A percentile compares a stretch with the other conserved stretches of the same genome.
These are phyloP conservation scores for Chloropicon primus DNA, from an alignment of 139 green algal genomes.

Conservation along the genomic window DNA sequence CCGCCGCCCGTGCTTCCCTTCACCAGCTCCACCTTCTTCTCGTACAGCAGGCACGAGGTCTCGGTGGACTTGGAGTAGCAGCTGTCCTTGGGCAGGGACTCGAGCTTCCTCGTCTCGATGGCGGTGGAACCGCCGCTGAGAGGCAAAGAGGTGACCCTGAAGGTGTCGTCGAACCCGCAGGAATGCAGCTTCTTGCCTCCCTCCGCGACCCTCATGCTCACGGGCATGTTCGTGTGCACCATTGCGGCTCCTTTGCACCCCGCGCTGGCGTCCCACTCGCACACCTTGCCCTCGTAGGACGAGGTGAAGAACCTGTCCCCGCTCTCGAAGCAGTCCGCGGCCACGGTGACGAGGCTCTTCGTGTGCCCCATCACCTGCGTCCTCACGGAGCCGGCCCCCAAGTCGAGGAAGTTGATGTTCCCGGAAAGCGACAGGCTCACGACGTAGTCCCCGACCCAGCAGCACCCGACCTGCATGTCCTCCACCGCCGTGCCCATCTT, in stretches of 20 bases:
- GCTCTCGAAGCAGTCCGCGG: conserved; percentile 15
- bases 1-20: neutral
- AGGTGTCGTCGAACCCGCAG: conserved; percentile 16
- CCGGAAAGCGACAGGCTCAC: conserved; percentile 21
- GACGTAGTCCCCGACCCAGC: conserved; percentile 18
- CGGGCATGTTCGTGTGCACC: conserved; percentile 14
- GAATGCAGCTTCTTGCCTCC: conserved; percentile 10
- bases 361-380: neutral
- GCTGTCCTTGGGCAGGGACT: conserved; percentile 3
- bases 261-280: neutral
- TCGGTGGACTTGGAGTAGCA: conserved; percentile 7
- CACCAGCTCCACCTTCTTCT: neutral
- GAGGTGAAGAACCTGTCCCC: conserved; percentile 13
- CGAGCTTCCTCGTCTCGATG: neutral
- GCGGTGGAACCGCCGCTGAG: conserved; percentile 13
- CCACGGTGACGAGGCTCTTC: neutral
- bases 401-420: neutral
- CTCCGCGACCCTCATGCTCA: conserved; percentile 1
- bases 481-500: neutral
- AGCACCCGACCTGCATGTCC: conserved; percentile 24
- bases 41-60: neutral
- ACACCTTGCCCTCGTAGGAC: neutral
- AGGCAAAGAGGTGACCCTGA: neutral
- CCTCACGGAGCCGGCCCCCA: neutral
- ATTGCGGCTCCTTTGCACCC: conserved; percentile 10